phyloP scores from a whole-genome alignment of 139 green algal genomes.

The Tetratostichococcus sp. region DNA sequence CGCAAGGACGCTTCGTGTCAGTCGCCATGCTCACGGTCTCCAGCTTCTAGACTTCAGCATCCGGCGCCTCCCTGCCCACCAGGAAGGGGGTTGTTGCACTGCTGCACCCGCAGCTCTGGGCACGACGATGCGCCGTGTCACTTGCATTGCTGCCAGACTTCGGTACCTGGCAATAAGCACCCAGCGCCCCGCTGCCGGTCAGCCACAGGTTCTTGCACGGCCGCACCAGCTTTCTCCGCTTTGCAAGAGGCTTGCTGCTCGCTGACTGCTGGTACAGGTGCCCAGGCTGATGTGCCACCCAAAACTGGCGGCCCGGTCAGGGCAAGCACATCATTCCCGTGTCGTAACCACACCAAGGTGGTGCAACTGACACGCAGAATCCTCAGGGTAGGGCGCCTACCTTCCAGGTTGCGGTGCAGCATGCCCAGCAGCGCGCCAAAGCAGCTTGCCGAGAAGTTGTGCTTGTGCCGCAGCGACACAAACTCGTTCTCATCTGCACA shows the following conservation, averaged over 20 bases:
- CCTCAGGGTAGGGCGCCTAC: no score
- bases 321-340: no score
- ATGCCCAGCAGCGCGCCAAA: slow-evolving; percentile 45
- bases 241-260: no score
- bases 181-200: no score
- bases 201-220: no score
- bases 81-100: slow-evolving; percentile 54
- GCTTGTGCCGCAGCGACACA: slow-evolving; percentile 46
- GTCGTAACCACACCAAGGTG: no score
- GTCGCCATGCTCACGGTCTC: not conserved
- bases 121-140: not conserved
- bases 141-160: not conserved
- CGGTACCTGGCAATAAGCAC: not conserved
- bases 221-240: no score
- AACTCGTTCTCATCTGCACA: slow-evolving; percentile 48
- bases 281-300: no score
- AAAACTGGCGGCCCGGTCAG: no score
- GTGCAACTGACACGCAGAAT: no score
- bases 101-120: slow-evolving; percentile 43
- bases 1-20: not conserved
- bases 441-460: slow-evolving; percentile 47
- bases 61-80: slow-evolving; percentile 9
- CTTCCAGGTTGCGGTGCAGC: slow-evolving; percentile 31
- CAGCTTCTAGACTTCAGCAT: not conserved
- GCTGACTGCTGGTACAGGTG: no score